Evolutionary conservation across 2,329 filamentous ascomycete genomes (phyloP).

Genomic region (Penicillium sp.): DNA sequence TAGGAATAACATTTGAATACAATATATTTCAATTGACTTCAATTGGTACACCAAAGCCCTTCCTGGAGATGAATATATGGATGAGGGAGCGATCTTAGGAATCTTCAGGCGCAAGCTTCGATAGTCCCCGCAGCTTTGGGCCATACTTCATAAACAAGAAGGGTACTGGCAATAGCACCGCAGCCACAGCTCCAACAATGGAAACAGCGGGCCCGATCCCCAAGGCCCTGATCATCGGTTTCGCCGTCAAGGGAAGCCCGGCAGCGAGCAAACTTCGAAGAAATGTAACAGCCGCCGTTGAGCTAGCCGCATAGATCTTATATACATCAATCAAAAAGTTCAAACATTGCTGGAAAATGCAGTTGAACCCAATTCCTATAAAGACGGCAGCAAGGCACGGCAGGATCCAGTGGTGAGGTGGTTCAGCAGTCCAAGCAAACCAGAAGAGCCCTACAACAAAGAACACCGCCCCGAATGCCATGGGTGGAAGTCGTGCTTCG

Average conservation of each 20-base stretch:
- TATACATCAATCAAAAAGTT: constrained; percentile 41
- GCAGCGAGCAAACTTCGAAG: constrained; percentile 37
- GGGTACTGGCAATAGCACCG: constrained; percentile 37
- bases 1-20: neutral
- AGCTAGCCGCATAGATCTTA: constrained; percentile 36
- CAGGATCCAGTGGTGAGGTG: constrained; percentile 12
- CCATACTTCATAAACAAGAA: constrained; percentile 41
- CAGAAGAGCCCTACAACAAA: constrained; percentile 40
- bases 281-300: constrained; percentile 39
- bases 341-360: constrained; percentile 42
- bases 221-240: constrained; percentile 36
- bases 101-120: constrained; percentile 32
- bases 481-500: constrained; percentile 39
- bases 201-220: constrained; percentile 38
- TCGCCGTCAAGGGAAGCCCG: constrained; percentile 30
- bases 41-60: neutral
- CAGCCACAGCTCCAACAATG: constrained; percentile 37
- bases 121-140: constrained; percentile 34
- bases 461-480: constrained; percentile 39
- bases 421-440: constrained; percentile 37
- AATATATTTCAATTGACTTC: neutral
- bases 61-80: neutral
- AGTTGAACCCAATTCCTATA: constrained; percentile 42
- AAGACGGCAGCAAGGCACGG: constrained; percentile 22
- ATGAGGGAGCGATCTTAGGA: neutral